phyloP scores from a whole-genome alignment of 345 rosid species.

The Murraya koenigii region DNA sequence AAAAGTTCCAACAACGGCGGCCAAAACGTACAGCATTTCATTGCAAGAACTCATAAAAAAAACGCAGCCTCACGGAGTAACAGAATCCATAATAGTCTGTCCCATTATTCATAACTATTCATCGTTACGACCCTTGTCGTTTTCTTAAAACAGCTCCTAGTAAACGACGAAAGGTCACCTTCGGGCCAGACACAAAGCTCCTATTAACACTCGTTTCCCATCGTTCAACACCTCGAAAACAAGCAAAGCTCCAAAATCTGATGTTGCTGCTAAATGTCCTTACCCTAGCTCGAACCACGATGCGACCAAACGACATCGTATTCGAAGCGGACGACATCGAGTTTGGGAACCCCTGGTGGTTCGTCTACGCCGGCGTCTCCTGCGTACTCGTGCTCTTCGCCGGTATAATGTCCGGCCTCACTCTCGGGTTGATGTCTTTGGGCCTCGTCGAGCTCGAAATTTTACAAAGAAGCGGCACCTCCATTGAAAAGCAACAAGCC shows the following conservation, averaged over 20 bases:
- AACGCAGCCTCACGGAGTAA: not conserved
- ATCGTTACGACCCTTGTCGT: not conserved
- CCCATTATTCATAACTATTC: not conserved
- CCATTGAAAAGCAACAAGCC: constrained; percentile 60
- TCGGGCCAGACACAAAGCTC: no score
- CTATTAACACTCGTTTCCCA: not conserved
- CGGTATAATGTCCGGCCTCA: constrained; percentile 77
- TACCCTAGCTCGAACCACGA: constrained; percentile 28
- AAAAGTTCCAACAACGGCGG: not conserved
- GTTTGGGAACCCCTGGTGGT: constrained; percentile 61
- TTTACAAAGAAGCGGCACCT: constrained; percentile 57
- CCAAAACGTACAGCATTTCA: not conserved
- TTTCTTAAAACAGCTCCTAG: not conserved
- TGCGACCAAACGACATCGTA: constrained; percentile 33
- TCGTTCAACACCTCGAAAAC: not conserved
- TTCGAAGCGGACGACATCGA: constrained; percentile 54
- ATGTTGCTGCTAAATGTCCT: constrained; percentile 35
- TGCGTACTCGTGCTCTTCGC: constrained; percentile 74
- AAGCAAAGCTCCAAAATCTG: not conserved
- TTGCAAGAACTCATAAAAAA: not conserved
- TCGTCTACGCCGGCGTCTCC: constrained; percentile 56
- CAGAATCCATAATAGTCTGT: not conserved
- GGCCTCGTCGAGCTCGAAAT: constrained; percentile 76
- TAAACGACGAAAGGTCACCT: not conserved
- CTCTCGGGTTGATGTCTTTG: constrained; percentile 71